Percentiles rank a stretch among this genome's conserved stretches.
These are phyloP conservation scores for Cylindrotheca closterium DNA, from an alignment of 108 stramenopile genomes.

Conservation along the genomic window DNA sequence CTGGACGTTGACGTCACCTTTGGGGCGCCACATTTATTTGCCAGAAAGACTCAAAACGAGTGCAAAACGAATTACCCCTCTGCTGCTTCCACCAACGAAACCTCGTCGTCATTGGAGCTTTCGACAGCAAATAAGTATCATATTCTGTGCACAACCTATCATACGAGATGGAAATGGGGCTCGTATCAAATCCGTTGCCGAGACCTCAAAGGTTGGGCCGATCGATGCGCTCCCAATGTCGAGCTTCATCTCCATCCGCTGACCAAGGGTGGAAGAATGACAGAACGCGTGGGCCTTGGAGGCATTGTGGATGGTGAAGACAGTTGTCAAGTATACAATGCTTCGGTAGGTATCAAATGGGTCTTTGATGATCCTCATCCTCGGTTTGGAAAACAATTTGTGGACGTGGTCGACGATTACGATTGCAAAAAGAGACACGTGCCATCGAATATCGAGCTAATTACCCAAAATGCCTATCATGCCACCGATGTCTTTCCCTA, in stretches of 20 bases:
- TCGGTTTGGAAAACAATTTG: background rate
- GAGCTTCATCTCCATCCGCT: no score
- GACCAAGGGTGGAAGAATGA: background rate
- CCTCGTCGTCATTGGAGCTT: background rate
- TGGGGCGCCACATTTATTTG: background rate
- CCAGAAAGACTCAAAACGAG: no score
- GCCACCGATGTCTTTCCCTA: background rate
- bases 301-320: background rate
- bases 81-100: no score
- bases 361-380: background rate
- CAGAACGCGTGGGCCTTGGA: background rate
- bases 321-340: background rate
- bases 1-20: no score
- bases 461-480: background rate
- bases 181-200: conserved; percentile 2
- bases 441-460: background rate
- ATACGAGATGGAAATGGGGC: background rate
- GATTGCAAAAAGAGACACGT: background rate
- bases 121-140: background rate
- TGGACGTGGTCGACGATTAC: conserved; percentile 6
- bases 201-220: background rate
- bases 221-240: background rate
- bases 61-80: no score
- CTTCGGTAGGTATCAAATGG: background rate
- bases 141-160: conserved; percentile 1